Percentiles rank a stretch among this genome's conserved stretches.
Evolutionary conservation across 306 rosid species (phyloP).

Genomic region (Morella rubra): DNA sequence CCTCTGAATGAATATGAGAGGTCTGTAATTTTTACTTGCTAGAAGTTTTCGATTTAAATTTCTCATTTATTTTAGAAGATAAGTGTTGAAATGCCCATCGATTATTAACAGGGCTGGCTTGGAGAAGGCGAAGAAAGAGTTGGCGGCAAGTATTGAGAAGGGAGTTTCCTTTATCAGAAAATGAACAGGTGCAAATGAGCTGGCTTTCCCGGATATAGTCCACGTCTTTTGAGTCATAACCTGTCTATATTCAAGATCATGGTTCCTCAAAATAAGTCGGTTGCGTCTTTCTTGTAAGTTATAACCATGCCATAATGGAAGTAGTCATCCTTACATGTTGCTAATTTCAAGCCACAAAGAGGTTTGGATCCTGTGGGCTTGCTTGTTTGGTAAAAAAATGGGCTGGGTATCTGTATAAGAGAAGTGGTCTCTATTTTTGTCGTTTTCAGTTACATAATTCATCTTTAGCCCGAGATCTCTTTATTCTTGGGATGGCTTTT

Average conservation of each 20-base stretch:
- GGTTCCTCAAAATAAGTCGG: conserved; percentile 29
- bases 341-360: background rate
- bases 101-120: conserved; percentile 54
- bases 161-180: conserved; percentile 73
- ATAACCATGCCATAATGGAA: background rate
- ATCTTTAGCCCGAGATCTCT: background rate
- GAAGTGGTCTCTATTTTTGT: background rate
- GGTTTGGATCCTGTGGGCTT: background rate
- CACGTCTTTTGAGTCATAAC: background rate
- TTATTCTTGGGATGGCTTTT: background rate
- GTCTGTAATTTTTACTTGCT: conserved; percentile 31
- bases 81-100: background rate
- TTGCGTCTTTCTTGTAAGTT: conserved; percentile 18
- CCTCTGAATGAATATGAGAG: conserved; percentile 88
- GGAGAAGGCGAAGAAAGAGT: conserved; percentile 86
- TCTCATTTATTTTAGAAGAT: background rate
- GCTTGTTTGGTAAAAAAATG: background rate
- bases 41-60: background rate
- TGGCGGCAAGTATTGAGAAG: conserved; percentile 63
- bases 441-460: background rate
- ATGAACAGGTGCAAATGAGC: conserved; percentile 23
- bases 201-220: background rate
- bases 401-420: background rate
- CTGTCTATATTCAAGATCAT: conserved; percentile 13
- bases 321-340: background rate